A percentile compares a stretch with the other conserved stretches of the same genome.
phyloP scores from a whole-genome alignment of 139 green algal genomes.

The Picochlorum sp. region DNA sequence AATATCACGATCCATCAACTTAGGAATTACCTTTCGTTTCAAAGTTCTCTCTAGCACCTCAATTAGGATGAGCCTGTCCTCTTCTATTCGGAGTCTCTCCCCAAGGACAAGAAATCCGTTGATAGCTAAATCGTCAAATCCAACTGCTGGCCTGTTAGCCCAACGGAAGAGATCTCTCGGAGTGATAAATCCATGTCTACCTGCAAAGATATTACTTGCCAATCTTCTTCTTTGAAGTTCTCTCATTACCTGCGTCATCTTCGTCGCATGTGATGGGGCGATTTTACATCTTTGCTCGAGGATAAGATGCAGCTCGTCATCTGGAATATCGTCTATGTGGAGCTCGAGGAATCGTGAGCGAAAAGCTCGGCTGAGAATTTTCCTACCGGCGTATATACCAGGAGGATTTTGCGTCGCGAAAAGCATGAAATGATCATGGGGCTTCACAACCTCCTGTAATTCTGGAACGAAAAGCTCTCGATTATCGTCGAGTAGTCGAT shows the following conservation, averaged over 20 bases:
- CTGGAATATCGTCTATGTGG: conserved; percentile 93
- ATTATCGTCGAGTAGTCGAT: conserved; percentile 98
- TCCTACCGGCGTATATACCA: conserved; percentile 68
- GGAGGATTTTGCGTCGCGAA: conserved; percentile 99
- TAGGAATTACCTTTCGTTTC: conserved; percentile 36
- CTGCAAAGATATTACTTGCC: conserved; percentile 73
- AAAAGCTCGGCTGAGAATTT: conserved; percentile 73
- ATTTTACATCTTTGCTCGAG: conserved; percentile 69
- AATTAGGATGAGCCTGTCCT: conserved; percentile 64
- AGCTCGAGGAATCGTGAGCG: conserved; percentile 94
- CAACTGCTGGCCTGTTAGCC: conserved; percentile 66
- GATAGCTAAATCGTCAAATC: conserved; percentile 77
- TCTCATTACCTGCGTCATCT: conserved; percentile 81
- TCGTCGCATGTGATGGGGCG: conserved; percentile 65
- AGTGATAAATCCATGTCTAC: conserved; percentile 94
- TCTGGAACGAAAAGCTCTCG: conserved; percentile 96
- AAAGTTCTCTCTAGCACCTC: conserved; percentile 56
- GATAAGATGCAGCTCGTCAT: conserved; percentile 81
- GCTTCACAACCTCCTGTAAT: conserved; percentile 81
- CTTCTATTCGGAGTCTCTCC: conserved; percentile 65
- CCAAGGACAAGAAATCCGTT: conserved; percentile 85
- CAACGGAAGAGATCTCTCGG: conserved; percentile 90
- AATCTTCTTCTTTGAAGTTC: conserved; percentile 76
- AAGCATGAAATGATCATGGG: conserved; percentile 97
- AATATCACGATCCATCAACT: background rate